Base-by-base conservation (phyloP, 495 filamentous ascomycete species). In the Podospora anserina region DNA sequence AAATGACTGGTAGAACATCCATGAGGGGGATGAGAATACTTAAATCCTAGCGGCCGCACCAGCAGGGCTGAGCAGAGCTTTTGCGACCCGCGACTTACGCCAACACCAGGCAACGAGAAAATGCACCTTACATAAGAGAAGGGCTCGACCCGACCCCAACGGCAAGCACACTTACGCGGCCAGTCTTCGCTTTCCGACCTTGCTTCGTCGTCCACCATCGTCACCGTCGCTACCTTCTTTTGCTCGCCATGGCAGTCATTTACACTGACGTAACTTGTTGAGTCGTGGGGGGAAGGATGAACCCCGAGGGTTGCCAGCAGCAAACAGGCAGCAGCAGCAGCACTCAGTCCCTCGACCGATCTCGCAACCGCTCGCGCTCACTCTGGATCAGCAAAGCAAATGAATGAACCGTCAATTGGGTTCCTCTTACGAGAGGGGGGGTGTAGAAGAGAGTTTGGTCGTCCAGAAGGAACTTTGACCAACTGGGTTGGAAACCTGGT, bases 41-140 rank as follows among this genome's bases (percentile, higher is more conserved):
- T 44, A 63, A 53, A 63, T 63, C 61, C 61, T 63, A 32, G 61
- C 61, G 61, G 61, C 61, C 61, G 61, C 61, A 26, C 60, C 60
- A 18, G 5, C 15, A 63, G 34, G 61, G 61, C 61, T 63, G 61
- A 44, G 61, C 61, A 63, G n/a, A 13, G 5, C 4, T 44, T 23
- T 23, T 39, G 28, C 61, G 18, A 34, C 32, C 32, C 20, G 28
- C 61, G 27, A 34, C 30, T 16, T 16, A 32, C 61, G 32, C 6
- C 61, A n/a, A 19, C 11, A 39, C 11, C n/a, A 63, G 61, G 61
- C 61, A 63, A n/a, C 61, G 32, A 63, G 30, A 34, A 63, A 63
- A 27, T 5, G 16, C 20, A 28, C 20, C 27, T 28, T 18, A 61
- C n/a, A 58, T 58, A 11, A 20, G 20, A 61, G 18, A 32, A 32